phyloP scores from a whole-genome alignment of 1,284 basidiomycete genomes.

The Exobasidium rhododendri region DNA sequence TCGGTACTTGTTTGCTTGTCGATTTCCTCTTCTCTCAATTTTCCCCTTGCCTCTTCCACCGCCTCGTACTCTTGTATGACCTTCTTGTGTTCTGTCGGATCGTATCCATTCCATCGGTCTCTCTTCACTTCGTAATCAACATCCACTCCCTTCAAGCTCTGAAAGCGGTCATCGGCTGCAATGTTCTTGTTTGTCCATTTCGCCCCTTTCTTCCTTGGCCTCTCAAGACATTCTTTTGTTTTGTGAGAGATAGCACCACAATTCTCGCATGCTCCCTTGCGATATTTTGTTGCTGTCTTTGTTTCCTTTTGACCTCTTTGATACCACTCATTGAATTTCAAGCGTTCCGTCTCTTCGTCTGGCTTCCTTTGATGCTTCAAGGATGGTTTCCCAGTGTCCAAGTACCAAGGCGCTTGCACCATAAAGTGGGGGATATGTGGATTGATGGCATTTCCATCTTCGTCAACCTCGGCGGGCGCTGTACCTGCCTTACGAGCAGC shows the following conservation, averaged over 20 bases:
- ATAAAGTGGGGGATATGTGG: constrained; percentile 80
- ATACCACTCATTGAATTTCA: constrained; percentile 85
- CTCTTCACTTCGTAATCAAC: constrained; percentile 87
- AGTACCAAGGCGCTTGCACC: constrained; percentile 92
- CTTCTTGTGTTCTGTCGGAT: constrained; percentile 75
- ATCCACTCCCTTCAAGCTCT: constrained; percentile 63
- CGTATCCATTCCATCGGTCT: constrained; percentile 98
- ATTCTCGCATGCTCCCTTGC: constrained; percentile 98
- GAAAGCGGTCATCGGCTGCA: constrained; percentile 81
- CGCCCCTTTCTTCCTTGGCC: constrained; percentile 92
- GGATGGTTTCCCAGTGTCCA: constrained; percentile 72
- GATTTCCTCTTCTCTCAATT: constrained; percentile 89
- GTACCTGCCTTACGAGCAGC: constrained; percentile 91
- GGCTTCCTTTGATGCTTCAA: constrained; percentile 82
- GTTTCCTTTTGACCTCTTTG: constrained; percentile 81
- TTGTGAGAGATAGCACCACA: constrained; percentile 96
- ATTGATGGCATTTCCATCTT: constrained; percentile 91
- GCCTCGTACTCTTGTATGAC: constrained; percentile 90
- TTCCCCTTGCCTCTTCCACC: constrained; percentile 82
- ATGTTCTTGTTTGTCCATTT: constrained; percentile 89
- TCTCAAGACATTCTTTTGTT: constrained; percentile 85
- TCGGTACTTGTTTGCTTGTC: constrained; percentile 73
- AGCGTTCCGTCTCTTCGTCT: constrained; percentile 62
- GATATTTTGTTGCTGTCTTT: constrained; percentile 88
- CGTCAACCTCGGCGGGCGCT: constrained; percentile 87